Percentiles rank a stretch among this genome's conserved stretches.
Conservation (phyloP, 179 eudicot genomes). For the Dionaea muscipula region DNA sequence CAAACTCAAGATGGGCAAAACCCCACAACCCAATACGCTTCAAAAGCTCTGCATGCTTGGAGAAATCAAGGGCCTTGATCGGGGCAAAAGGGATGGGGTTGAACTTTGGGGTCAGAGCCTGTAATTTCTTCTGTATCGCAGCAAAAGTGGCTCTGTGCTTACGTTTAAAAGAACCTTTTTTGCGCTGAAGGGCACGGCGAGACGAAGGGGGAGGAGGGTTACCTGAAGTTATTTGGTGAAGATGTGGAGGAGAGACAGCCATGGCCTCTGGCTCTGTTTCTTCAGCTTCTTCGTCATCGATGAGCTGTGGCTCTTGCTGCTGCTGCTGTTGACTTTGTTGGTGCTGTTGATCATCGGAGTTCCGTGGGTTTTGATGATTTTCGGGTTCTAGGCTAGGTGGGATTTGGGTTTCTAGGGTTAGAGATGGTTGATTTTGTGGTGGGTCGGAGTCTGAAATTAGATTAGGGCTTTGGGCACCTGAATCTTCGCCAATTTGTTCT, state of each 20-base stretch:
- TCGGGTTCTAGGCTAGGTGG: constrained; percentile 9
- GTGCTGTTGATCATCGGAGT: constrained; percentile 6
- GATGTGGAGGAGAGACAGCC: constrained; percentile 18
- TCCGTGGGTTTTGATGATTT: constrained; percentile 3
- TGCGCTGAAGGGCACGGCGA: constrained; percentile 27
- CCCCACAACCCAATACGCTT: constrained; percentile 67
- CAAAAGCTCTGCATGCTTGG: constrained; percentile 32
- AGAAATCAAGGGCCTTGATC: constrained; percentile 30
- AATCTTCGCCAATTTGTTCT: not conserved
- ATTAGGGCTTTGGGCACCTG: constrained; percentile 18
- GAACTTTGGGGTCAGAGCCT: constrained; percentile 21
- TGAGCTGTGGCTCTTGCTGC: not conserved
- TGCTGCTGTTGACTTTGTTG: constrained; percentile 7
- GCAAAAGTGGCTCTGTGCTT: constrained; percentile 14
- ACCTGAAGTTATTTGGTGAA: constrained; percentile 9
- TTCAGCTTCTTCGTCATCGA: constrained; percentile 7
- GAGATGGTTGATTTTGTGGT: constrained; percentile 7
- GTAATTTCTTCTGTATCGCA: constrained; percentile 34
- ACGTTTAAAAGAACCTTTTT: constrained; percentile 19
- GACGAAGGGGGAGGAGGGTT: constrained; percentile 10
- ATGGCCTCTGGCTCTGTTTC: constrained; percentile 11
- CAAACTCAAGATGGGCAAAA: constrained; percentile 52
- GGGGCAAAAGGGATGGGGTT: constrained; percentile 60
- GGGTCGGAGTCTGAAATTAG: constrained; percentile 9
- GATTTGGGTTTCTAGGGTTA: constrained; percentile 14